A percentile compares a stretch with the other conserved stretches of the same genome.
Conservation (phyloP, 208 protist genomes). For the Willaertia magna region DNA sequence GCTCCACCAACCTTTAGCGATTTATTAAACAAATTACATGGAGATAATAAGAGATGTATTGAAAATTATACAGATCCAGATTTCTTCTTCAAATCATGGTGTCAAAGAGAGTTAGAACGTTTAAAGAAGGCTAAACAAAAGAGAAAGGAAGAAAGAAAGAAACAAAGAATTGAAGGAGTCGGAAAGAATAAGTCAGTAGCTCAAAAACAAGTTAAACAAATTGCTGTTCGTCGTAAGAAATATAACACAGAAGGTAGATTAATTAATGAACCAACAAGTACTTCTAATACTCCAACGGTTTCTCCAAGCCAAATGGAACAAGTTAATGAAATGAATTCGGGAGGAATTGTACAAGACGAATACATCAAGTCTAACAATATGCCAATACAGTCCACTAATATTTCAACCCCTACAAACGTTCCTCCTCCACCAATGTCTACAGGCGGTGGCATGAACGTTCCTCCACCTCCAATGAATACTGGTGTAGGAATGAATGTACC, state of each 20-base stretch:
- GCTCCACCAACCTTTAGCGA: background rate
- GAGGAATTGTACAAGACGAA: too few species aligned
- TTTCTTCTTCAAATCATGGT: slow-evolving; percentile 2
- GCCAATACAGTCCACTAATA: background rate
- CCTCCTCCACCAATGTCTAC: background rate
- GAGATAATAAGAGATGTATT: background rate
- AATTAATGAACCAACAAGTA: background rate
- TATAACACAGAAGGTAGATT: background rate
- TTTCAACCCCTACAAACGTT: background rate
- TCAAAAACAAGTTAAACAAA: background rate
- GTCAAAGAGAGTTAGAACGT: background rate
- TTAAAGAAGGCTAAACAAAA: background rate
- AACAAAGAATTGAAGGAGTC: background rate
- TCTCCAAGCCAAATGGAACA: background rate
- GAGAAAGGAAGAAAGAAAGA: background rate
- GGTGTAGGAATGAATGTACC: background rate
- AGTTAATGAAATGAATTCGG: background rate
- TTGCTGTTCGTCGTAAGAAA: background rate
- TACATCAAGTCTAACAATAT: too few species aligned
- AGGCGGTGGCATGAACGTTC: background rate
- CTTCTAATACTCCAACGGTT: background rate
- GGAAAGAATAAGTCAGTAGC: background rate
- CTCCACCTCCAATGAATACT: background rate
- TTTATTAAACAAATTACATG: background rate
- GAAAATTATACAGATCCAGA: background rate